A percentile compares a stretch with the other conserved stretches of the same genome.
Evolutionary conservation across 148 eudicot species (phyloP).

Genomic region (Spergularia bocconei): DNA sequence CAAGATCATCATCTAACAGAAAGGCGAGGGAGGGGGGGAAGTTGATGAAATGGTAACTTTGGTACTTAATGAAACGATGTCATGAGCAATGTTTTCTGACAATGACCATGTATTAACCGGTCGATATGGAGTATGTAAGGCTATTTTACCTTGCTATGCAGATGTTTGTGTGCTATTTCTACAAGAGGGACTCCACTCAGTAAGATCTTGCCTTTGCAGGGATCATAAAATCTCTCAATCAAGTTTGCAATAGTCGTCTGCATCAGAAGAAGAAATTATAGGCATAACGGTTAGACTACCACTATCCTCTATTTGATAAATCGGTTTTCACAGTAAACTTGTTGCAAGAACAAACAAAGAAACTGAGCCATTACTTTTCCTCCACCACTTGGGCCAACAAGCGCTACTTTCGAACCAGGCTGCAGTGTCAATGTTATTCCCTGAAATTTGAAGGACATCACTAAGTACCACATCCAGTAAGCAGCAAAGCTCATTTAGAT

Average conservation of each 20-base stretch:
- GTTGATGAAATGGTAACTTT: too few relatives aligned
- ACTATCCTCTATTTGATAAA: background rate
- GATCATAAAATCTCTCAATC: slow-evolving; percentile 87
- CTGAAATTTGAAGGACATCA: slow-evolving; percentile 35
- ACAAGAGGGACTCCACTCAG: slow-evolving; percentile 70
- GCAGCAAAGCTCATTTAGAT: background rate
- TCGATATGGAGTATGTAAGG: background rate
- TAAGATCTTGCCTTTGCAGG: slow-evolving; percentile 71
- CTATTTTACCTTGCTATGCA: slow-evolving; percentile 67
- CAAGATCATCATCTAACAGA: too few relatives aligned
- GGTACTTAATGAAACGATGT: too few relatives aligned
- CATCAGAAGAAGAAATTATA: slow-evolving; percentile 15
- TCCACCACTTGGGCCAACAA: slow-evolving; percentile 98
- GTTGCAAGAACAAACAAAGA: background rate
- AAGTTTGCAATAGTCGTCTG: slow-evolving; percentile 96
- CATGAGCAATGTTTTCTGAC: too few relatives aligned
- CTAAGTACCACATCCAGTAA: slow-evolving; percentile 3
- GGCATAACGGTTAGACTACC: slow-evolving; percentile 9
- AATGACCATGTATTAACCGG: background rate
- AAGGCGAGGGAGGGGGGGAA: too few relatives aligned
- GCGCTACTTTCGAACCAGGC: slow-evolving; percentile 88
- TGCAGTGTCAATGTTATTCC: slow-evolving; percentile 67
- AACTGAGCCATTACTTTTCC: slow-evolving; percentile 57
- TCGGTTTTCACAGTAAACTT: background rate
- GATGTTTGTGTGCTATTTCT: slow-evolving; percentile 71